Evolutionary conservation across 2,329 filamentous ascomycete species (phyloP).

Genomic region (Zopfia rhizophila): DNA sequence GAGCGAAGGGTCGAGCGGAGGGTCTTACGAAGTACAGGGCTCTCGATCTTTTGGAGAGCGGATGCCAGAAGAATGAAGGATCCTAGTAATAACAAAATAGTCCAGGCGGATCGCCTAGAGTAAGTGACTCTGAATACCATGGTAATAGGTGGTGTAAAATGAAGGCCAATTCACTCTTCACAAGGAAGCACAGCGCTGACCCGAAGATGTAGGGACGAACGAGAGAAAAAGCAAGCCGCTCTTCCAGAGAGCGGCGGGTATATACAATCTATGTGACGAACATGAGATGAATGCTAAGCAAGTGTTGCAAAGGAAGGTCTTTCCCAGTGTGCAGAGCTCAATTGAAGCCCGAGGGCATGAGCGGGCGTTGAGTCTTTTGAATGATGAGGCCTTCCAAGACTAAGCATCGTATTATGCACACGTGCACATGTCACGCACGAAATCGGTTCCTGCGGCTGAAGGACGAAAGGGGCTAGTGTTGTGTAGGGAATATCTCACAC

Average conservation of each 20-base stretch:
- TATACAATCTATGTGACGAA: slow-evolving; percentile 13
- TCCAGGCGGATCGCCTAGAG: slow-evolving; percentile 9
- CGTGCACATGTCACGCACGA: no score
- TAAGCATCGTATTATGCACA: no score
- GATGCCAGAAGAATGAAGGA: slow-evolving; percentile 15
- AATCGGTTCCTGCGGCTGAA: no score
- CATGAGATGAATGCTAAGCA: slow-evolving; percentile 18
- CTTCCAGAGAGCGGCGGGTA: slow-evolving; percentile 22
- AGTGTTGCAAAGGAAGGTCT: no score
- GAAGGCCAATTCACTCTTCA: neutral
- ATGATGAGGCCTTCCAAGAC: no score
- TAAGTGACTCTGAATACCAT: slow-evolving; percentile 11
- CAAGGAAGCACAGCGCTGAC: neutral
- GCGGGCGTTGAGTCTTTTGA: no score
- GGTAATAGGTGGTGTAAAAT: slow-evolving; percentile 6
- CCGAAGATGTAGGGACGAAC: neutral
- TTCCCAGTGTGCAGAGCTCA: no score
- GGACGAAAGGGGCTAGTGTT: no score
- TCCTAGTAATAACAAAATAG: slow-evolving; percentile 12
- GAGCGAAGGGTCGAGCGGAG: neutral
- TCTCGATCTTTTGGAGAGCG: slow-evolving; percentile 9
- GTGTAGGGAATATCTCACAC: no score
- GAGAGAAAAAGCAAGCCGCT: slow-evolving; percentile 14
- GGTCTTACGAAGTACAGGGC: slow-evolving; percentile 19
- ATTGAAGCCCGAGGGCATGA: no score